A percentile compares a stretch with the other conserved stretches of the same genome.
Conservation (phyloP, 75 land plant genomes). For the Pinus taeda region DNA sequence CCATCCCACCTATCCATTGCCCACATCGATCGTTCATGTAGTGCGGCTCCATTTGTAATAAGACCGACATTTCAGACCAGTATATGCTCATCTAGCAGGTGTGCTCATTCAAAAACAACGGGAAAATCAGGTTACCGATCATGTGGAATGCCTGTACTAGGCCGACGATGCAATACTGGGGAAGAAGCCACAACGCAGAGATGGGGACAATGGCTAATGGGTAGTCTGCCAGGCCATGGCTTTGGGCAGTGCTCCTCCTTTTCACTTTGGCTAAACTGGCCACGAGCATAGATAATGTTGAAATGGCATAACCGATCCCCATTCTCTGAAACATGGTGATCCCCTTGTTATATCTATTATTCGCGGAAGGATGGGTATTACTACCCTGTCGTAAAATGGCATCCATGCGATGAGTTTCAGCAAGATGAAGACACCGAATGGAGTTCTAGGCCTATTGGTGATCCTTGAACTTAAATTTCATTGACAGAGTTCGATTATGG, state of each 20-base stretch:
- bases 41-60: too few relatives aligned
- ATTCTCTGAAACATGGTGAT: slow-evolving; percentile 18
- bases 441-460: too few relatives aligned
- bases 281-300: not conserved
- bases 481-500: too few relatives aligned
- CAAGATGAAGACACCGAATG: slow-evolving; percentile 6
- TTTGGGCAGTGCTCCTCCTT: slow-evolving; percentile 9
- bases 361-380: not conserved
- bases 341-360: slow-evolving; percentile 5
- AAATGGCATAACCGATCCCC: slow-evolving; percentile 13
- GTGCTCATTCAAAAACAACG: too few relatives aligned
- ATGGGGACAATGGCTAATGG: slow-evolving; percentile 4
- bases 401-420: slow-evolving; percentile 1
- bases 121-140: slow-evolving; percentile 19
- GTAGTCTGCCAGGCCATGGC: slow-evolving; percentile 12
- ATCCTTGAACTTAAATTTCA: too few relatives aligned
- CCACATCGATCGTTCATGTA: too few relatives aligned
- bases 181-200: slow-evolving; percentile 20
- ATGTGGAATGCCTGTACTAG: slow-evolving; percentile 12
- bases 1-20: too few relatives aligned
- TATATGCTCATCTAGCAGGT: too few relatives aligned
- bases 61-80: too few relatives aligned
- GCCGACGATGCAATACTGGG: slow-evolving; percentile 17
- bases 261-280: slow-evolving; percentile 9
- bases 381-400: slow-evolving; percentile 14